Evolutionary conservation across 2,329 filamentous ascomycete genomes (phyloP).

Genomic region (Lasiodiplodia gonubiensis): DNA sequence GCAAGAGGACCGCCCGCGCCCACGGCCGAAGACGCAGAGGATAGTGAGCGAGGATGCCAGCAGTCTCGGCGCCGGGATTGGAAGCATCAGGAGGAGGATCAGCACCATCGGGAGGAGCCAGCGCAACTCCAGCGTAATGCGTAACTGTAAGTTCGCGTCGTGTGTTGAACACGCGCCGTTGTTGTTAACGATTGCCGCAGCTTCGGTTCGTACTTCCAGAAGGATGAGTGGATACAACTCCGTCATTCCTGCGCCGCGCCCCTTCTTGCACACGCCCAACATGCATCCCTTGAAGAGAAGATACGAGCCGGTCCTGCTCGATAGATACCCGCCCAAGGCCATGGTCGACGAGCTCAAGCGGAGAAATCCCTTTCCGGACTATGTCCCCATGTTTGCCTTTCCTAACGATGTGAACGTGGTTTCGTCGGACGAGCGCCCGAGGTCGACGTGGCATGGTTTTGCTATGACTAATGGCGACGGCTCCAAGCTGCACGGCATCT

Average conservation of each 20-base stretch:
- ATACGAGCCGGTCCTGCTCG: slow-evolving; percentile 94
- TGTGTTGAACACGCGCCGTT: background rate
- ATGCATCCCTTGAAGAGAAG: slow-evolving; percentile 95
- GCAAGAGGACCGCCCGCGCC: slow-evolving; percentile 59
- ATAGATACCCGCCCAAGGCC: slow-evolving; percentile 86
- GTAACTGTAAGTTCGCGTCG: slow-evolving; percentile 64
- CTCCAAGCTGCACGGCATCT: slow-evolving; percentile 89
- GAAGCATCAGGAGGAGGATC: slow-evolving; percentile 89
- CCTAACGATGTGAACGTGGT: slow-evolving; percentile 98
- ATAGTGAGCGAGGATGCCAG: slow-evolving; percentile 68
- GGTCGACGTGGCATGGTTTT: slow-evolving; percentile 99
- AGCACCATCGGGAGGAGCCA: slow-evolving; percentile 97
- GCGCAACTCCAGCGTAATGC: slow-evolving; percentile 77
- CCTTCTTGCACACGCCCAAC: slow-evolving; percentile 83
- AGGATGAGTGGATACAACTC: slow-evolving; percentile 97
- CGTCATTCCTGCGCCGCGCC: slow-evolving; percentile 91
- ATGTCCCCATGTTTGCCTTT: slow-evolving; percentile 99
- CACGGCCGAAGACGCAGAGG: slow-evolving; percentile 80
- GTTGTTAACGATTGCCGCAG: slow-evolving; percentile 48
- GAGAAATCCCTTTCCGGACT: slow-evolving; percentile 90
- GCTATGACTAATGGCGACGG: slow-evolving; percentile 96
- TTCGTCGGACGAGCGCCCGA: slow-evolving; percentile 88
- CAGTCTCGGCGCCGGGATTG: slow-evolving; percentile 67
- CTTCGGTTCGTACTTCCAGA: slow-evolving; percentile 79
- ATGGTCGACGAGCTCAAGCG: slow-evolving; percentile 80